A percentile compares a stretch with the other conserved stretches of the same genome.
These are phyloP conservation scores for Exophiala bonariae DNA, from an alignment of 2,329 filamentous ascomycete species.

Conservation along the genomic window DNA sequence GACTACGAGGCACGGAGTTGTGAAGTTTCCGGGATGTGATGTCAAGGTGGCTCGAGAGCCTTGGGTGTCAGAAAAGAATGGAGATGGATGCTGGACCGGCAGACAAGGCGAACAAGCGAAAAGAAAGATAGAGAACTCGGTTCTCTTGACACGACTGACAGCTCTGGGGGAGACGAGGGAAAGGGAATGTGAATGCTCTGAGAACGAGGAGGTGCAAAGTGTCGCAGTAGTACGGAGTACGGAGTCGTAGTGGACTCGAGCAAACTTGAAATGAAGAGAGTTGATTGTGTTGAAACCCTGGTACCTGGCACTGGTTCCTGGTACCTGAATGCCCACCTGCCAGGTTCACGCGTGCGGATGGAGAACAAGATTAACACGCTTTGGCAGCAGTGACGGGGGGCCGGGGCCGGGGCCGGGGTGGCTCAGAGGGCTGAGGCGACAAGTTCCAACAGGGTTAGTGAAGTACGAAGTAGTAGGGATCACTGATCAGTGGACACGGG, in stretches of 20 bases:
- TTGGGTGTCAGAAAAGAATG: constrained; percentile 3
- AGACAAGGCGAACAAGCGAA: constrained; percentile 9
- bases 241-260: background rate
- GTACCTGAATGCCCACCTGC: background rate
- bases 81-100: constrained; percentile 19
- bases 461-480: constrained; percentile 3
- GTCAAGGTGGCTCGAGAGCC: constrained; percentile 4
- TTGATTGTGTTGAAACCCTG: background rate
- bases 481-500: background rate
- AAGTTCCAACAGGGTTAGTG: no score
- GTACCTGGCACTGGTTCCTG: no score
- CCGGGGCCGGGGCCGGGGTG: constrained; percentile 1
- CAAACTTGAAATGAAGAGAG: background rate
- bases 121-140: background rate
- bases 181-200: background rate
- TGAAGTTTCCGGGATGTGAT: background rate
- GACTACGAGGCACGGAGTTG: no score
- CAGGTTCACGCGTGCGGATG: constrained; percentile 17
- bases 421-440: background rate
- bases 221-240: background rate
- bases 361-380: constrained; percentile 13
- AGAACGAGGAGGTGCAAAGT: constrained; percentile 7
- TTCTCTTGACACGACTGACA: constrained; percentile 2
- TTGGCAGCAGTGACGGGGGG: constrained; percentile 7
- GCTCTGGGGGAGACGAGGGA: background rate